A percentile compares a stretch with the other conserved stretches of the same genome.
Evolutionary conservation across 208 protist genomes (phyloP).

Genomic region (Plasmodiophora brassicae): DNA sequence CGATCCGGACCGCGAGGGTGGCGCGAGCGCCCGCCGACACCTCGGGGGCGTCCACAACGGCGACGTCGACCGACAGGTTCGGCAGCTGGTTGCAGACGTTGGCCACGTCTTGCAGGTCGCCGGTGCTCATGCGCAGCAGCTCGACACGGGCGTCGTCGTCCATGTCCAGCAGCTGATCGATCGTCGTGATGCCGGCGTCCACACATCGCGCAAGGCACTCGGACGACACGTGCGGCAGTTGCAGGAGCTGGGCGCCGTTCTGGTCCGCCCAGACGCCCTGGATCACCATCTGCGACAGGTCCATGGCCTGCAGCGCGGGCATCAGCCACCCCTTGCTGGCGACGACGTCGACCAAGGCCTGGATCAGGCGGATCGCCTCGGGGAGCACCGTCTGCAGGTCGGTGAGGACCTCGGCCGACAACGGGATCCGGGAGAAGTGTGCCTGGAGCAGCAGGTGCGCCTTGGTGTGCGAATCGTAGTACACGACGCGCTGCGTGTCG

Average conservation of each 20-base stretch:
- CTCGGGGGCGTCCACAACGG: constrained; percentile 56
- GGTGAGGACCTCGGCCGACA: constrained; percentile 55
- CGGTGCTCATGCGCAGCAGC: constrained; percentile 51
- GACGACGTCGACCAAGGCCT: constrained; percentile 80
- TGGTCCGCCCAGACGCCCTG: constrained; percentile 72
- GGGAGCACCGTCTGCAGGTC: constrained; percentile 53
- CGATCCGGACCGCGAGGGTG: constrained; percentile 39
- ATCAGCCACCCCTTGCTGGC: constrained; percentile 65
- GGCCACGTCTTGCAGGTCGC: neutral
- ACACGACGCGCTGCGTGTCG: constrained; percentile 41
- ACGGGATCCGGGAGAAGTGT: constrained; percentile 60
- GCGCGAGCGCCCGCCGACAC: constrained; percentile 41
- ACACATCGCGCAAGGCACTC: constrained; percentile 50
- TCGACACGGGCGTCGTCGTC: constrained; percentile 64
- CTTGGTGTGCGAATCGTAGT: constrained; percentile 67
- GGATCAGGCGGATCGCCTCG: constrained; percentile 50
- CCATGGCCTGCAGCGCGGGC: constrained; percentile 75
- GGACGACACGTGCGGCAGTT: constrained; percentile 71
- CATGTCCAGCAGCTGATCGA: constrained; percentile 73
- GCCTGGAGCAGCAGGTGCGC: constrained; percentile 76
- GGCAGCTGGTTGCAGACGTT: constrained; percentile 72
- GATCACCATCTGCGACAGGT: constrained; percentile 78
- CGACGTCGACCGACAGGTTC: constrained; percentile 65
- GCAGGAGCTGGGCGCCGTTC: constrained; percentile 67
- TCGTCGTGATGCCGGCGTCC: constrained; percentile 50